Evolutionary conservation across 805 yeast species (phyloP), one percentile per base, ranked within the genome.

Genomic region (Candida morakotiae): DNA sequence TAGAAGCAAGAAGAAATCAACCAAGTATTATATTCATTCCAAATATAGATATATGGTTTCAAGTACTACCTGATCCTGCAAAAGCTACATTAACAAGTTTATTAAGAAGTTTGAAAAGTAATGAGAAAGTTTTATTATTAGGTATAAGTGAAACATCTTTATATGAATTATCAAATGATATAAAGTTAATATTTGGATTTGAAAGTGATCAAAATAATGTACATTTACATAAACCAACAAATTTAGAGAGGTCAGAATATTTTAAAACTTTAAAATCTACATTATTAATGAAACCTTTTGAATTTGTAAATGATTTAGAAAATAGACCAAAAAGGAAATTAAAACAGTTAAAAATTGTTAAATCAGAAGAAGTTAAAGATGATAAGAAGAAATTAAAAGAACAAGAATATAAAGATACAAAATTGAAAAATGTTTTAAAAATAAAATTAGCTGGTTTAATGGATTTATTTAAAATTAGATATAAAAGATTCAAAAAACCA

Each of bases 401-500:
- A 42, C 74, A 71, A 37, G 74, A 67, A 34, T 78, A 78, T 40
- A 71, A 72, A 39, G 97, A 93, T 56, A 82, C 87, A 70, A 79
- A 83, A 49, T 64, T 91, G 41, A 88, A 88, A 56, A 91, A 91
- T 56, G 71, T 85, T 11, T 64, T 93, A 40, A 93, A 91, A 58
- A 79, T 93, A 41, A 88, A 85, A 57, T 68, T 93, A 21, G 81
- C 95, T 5, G 89, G 86, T 1, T 63, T 93, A 28, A 85, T 93
- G 93, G 98, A 93, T 45, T 62, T 86, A 16, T 84, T 91, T 67
- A 88, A 89, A 55, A 79, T 69, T 40, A 71, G 97, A 33, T 93
- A 91, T 56, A 87, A 87, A 52, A 69, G 96, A 39, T 93, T 93
- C 67, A 83, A 81, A 51, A 93, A 89, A 52, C 98, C 98, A 0